Evolutionary conservation across 169 alveolate species (phyloP), one percentile per base, ranked within the genome.

Genomic region (Blepharisma undulans): DNA sequence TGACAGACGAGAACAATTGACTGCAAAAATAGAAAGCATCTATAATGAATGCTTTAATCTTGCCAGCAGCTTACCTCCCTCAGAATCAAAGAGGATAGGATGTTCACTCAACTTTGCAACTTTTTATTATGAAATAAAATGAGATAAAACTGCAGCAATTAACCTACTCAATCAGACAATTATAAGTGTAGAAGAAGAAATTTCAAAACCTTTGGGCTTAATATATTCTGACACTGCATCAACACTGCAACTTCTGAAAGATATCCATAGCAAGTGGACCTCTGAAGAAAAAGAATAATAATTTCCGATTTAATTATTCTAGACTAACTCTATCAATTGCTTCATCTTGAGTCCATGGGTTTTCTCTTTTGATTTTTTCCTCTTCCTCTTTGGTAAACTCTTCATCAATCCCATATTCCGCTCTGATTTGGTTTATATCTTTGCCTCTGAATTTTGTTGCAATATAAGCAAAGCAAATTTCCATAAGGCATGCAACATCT

Each of bases 391-490:
- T 22, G 8, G 95, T 87, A 66, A 91, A 91, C 74, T 93, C 95
- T 34, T 90, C 88, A 8, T 90, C 90, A 22, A 86, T 72, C 25
- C 77, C 91, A 88, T 90, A 93, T 92, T 90, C 78, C 21, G 84
- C 89, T 80, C 92, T 91, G 66, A 93, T 33, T 22, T 93, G 94
- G 14, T 82, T 90, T 36, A 84, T 72, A 71, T 87, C 59, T 91
- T 77, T 87, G 61, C 90, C 91, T 84, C 91, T 93, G 27, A 93
- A 61, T 33, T 87, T 76, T 29, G 90, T 81, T n/a, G 95, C 95
- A 61, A 88, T 85, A 82, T 93, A 89, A 34, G 93, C 78, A 81
- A 92, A 87, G 36, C 93, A 87, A 71, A 93, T 88, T 88, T 91
- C 94, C 60, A 93, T 84, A 71, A 93, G 76, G 25, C 93, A 14